Conservation (phyloP, 345 rosid genomes). For the Lumnitzera littorea region DNA sequence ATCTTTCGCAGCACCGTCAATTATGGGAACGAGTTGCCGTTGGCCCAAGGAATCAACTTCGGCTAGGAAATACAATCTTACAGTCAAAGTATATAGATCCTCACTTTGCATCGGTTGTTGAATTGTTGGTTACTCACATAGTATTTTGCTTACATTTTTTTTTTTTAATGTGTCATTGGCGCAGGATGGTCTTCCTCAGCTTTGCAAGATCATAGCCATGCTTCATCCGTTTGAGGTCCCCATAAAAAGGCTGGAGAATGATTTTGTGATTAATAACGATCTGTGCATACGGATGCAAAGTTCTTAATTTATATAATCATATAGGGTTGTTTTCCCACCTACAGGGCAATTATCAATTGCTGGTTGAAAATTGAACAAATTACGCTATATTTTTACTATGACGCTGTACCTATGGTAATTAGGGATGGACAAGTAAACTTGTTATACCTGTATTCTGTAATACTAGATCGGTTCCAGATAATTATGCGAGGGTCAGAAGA, state of each 20-base stretch:
- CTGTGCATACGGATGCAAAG: background rate
- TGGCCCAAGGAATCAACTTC: slow-evolving; percentile 97
- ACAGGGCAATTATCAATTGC: too few species aligned
- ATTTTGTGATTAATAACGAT: background rate
- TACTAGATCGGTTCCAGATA: too few species aligned
- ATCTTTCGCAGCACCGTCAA: slow-evolving; percentile 67
- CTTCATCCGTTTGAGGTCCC: background rate
- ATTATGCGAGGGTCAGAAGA: too few species aligned
- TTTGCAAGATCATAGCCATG: background rate
- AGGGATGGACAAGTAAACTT: too few species aligned
- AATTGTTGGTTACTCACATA: background rate
- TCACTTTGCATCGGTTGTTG: background rate
- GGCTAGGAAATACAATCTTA: slow-evolving; percentile 28
- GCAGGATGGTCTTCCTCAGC: slow-evolving; percentile 3
- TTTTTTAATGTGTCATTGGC: background rate
- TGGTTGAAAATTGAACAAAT: too few species aligned
- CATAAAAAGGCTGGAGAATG: background rate
- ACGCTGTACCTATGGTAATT: too few species aligned
- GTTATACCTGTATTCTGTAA: too few species aligned
- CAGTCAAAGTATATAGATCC: slow-evolving; percentile 6
- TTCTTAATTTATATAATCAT: too few species aligned
- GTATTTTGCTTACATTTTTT: background rate
- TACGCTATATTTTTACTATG: too few species aligned
- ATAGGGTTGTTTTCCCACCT: too few species aligned
- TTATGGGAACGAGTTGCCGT: slow-evolving; percentile 84